These are phyloP conservation scores for Yamadazyma scolyti DNA, from an alignment of 805 yeast species.

Conservation along the genomic window DNA sequence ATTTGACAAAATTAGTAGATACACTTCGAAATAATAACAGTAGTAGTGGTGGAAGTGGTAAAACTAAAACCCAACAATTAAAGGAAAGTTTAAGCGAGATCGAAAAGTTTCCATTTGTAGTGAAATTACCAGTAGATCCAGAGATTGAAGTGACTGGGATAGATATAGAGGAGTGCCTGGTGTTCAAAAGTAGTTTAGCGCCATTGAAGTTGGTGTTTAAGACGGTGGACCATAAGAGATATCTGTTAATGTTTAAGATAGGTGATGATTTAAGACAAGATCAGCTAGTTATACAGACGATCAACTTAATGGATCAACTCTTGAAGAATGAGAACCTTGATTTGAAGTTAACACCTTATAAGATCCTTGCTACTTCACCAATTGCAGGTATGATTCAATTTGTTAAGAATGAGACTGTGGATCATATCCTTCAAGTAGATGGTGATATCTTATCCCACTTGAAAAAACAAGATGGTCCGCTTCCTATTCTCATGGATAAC, in stretches of 20 bases:
- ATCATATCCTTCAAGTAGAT: constrained; percentile 56
- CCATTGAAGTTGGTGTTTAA: constrained; percentile 82
- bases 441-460: constrained; percentile 14
- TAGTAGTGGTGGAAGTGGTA: constrained; percentile 71
- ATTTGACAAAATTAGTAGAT: constrained; percentile 61
- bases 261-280: constrained; percentile 97
- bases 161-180: constrained; percentile 78
- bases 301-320: constrained; percentile 84
- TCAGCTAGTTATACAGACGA: constrained; percentile 93
- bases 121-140: constrained; percentile 83
- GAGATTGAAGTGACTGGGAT: constrained; percentile 69
- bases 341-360: constrained; percentile 81
- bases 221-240: constrained; percentile 49
- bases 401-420: constrained; percentile 88
- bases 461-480: constrained; percentile 5
- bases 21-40: constrained; percentile 62
- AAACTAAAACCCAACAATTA: constrained; percentile 59
- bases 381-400: constrained; percentile 92
- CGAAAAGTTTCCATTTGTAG: constrained; percentile 43
- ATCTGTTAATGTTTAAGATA: constrained; percentile 86
- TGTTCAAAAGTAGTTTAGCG: constrained; percentile 86
- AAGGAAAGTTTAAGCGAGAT: constrained; percentile 42
- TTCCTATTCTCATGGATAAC: constrained; percentile 88
- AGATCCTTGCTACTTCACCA: constrained; percentile 85
- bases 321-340: constrained; percentile 88